These are phyloP conservation scores for Cyberlindnera japonica DNA, from an alignment of 805 yeast genomes.

Conservation along the genomic window DNA sequence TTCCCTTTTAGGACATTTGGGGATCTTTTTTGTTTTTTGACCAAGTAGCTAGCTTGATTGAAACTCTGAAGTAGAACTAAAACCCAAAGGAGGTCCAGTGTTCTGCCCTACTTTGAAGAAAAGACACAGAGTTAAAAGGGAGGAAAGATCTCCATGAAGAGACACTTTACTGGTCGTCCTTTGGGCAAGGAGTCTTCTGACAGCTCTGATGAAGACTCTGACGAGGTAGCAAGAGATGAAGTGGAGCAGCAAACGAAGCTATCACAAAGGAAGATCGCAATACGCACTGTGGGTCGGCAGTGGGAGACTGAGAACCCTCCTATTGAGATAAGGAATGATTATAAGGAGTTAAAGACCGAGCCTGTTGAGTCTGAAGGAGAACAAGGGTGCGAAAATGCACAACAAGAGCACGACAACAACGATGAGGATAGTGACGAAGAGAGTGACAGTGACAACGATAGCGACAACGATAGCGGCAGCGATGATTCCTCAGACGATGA, in stretches of 20 bases:
- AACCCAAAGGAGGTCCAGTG: too few species aligned
- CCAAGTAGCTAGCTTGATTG: too few species aligned
- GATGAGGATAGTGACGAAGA: constrained; percentile 27
- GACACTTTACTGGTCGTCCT: constrained; percentile 18
- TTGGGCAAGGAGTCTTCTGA: constrained; percentile 2
- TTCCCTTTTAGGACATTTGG: too few species aligned
- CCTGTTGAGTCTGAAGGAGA: not conserved
- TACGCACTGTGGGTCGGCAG: not conserved
- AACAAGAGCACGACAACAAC: constrained; percentile 27
- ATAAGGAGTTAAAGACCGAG: not conserved
- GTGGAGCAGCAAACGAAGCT: not conserved
- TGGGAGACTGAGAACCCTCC: not conserved
- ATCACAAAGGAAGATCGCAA: constrained; percentile 6
- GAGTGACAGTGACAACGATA: constrained; percentile 14
- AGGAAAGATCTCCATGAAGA: too few species aligned
- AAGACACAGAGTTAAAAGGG: too few species aligned
- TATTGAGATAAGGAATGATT: not conserved
- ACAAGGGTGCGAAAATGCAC: not conserved
- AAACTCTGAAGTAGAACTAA: too few species aligned
- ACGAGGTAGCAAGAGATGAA: constrained; percentile 1
- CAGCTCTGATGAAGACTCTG: constrained; percentile 8
- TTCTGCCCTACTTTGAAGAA: too few species aligned
- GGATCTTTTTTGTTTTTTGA: too few species aligned
- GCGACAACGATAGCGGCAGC: constrained; percentile 10
- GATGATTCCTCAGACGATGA: constrained; percentile 14